A percentile compares a stretch with the other conserved stretches of the same genome.
Conservation (phyloP, 495 filamentous ascomycete genomes). For the Xylaria bambusicola region DNA sequence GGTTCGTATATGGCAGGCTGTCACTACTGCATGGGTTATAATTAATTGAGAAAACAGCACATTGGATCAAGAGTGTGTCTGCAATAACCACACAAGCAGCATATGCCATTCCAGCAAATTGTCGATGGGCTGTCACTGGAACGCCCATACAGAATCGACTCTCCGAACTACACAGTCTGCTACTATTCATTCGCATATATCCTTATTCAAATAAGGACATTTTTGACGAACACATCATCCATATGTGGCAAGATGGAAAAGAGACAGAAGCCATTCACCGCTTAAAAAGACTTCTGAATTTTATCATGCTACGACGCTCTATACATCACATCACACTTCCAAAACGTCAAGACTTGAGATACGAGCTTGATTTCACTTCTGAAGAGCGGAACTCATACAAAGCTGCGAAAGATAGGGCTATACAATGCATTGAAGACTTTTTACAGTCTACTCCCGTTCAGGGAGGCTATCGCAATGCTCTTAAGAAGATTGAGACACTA, state of each 20-base stretch:
- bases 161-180: conserved; percentile 36
- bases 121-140: conserved; percentile 48
- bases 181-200: conserved; percentile 42
- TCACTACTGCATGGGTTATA: no score
- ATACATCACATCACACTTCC: background rate
- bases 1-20: conserved; percentile 39
- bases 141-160: conserved; percentile 50
- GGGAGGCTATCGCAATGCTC: conserved; percentile 27
- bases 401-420: background rate
- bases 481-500: conserved; percentile 46
- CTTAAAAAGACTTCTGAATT: background rate
- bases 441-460: background rate
- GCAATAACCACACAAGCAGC: conserved; percentile 37
- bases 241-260: conserved; percentile 36
- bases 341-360: background rate
- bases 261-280: conserved; percentile 34
- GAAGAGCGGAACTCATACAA: background rate
- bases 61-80: conserved; percentile 42
- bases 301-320: background rate
- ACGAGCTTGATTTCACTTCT: background rate
- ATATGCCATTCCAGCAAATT: conserved; percentile 33
- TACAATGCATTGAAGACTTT: background rate
- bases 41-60: conserved; percentile 30
- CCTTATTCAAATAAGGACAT: conserved; percentile 40
- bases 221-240: conserved; percentile 38